phyloP scores from a whole-genome alignment of 2,329 filamentous ascomycete genomes.

The Acrodontium crateriforme region DNA sequence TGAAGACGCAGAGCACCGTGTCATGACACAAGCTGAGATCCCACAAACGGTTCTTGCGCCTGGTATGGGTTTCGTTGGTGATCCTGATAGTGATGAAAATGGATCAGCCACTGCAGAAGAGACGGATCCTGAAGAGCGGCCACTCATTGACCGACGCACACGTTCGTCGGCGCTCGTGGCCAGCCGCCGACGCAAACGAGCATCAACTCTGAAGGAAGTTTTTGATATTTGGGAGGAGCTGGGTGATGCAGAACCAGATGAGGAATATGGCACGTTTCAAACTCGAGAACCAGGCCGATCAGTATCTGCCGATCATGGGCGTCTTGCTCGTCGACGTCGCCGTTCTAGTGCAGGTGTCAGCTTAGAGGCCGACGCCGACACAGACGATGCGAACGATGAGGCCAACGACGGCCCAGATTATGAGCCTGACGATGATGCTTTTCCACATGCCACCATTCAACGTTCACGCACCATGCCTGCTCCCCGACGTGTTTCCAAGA shows the following conservation, averaged over 20 bases:
- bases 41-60: slow-evolving; percentile 61
- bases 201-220: slow-evolving; percentile 20
- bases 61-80: slow-evolving; percentile 49
- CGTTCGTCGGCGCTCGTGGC: too few species aligned
- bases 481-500: not conserved
- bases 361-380: slow-evolving; percentile 8
- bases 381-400: slow-evolving; percentile 5
- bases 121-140: slow-evolving; percentile 3
- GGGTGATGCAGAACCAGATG: not conserved
- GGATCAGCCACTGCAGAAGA: slow-evolving; percentile 9
- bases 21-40: slow-evolving; percentile 21
- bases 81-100: slow-evolving; percentile 16
- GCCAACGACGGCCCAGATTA: slow-evolving; percentile 2
- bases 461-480: slow-evolving; percentile 11
- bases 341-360: not conserved
- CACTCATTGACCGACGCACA: too few species aligned
- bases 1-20: slow-evolving; percentile 32
- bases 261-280: not conserved
- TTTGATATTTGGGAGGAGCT: slow-evolving; percentile 20
- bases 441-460: slow-evolving; percentile 2
- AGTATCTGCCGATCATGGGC: not conserved
- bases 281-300: not conserved
- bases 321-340: too few species aligned
- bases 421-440: too few species aligned
- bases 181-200: slow-evolving; percentile 15